Conservation (phyloP, 176 grass and related monocot genomes). For the Cymbopogon citratus region DNA sequence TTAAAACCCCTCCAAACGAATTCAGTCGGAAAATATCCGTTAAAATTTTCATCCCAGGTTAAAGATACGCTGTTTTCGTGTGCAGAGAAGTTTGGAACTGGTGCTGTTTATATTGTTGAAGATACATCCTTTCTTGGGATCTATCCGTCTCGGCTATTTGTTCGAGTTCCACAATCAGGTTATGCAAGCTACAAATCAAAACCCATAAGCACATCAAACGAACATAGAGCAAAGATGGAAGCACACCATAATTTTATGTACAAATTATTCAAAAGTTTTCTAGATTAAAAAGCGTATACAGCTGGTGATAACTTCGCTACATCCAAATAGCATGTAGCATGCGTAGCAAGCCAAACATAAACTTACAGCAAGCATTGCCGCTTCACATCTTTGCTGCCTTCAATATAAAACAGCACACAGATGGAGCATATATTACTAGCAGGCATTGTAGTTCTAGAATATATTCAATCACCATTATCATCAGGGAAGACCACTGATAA, state of each 20-base stretch:
- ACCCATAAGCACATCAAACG: neutral
- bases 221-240: neutral
- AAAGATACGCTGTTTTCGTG: too few relatives aligned
- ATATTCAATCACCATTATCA: constrained; percentile 12
- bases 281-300: neutral
- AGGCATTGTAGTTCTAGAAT: neutral
- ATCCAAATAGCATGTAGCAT: constrained; percentile 43
- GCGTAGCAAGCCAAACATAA: constrained; percentile 15
- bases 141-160: too few relatives aligned
- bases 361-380: constrained; percentile 19
- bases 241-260: neutral
- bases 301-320: constrained; percentile 17
- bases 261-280: constrained; percentile 28
- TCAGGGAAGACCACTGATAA: constrained; percentile 4
- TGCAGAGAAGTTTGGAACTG: too few relatives aligned
- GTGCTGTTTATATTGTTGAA: too few relatives aligned
- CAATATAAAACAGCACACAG: constrained; percentile 14
- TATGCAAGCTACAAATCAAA: neutral
- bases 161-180: neutral
- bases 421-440: constrained; percentile 29
- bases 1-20: too few relatives aligned
- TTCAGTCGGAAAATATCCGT: too few relatives aligned
- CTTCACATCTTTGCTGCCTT: constrained; percentile 40
- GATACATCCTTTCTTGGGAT: too few relatives aligned
- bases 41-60: too few relatives aligned